These are phyloP conservation scores for Ceratorhiza oryzae-sativae DNA, from an alignment of 1,284 basidiomycete species.

Conservation along the genomic window DNA sequence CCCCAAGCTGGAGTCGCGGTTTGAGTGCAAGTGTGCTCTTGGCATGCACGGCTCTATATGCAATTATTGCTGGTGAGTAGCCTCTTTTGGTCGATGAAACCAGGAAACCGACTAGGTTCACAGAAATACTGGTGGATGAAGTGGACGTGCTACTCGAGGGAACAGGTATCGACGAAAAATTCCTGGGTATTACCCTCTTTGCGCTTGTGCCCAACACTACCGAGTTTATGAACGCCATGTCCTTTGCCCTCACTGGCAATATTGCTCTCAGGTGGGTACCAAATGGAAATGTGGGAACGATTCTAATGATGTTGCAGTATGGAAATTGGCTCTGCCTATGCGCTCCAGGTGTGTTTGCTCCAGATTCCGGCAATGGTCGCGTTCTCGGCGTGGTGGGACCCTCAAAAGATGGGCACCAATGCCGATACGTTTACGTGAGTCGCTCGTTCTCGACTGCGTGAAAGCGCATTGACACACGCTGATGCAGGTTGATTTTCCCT, in stretches of 20 bases:
- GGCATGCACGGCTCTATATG: conserved; percentile 91
- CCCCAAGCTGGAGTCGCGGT: conserved; percentile 90
- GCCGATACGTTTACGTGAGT: conserved; percentile 88
- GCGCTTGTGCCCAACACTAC: conserved; percentile 98
- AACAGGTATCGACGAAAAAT: conserved; percentile 97
- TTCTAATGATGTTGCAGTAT: conserved; percentile 64
- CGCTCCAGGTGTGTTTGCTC: conserved; percentile 95
- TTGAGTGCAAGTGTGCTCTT: conserved; percentile 88
- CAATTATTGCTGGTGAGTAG: conserved; percentile 86
- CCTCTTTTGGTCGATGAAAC: background rate
- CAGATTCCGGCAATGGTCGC: conserved; percentile 99
- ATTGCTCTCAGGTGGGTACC: conserved; percentile 86
- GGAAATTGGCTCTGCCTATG: conserved; percentile 99
- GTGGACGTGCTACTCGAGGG: conserved; percentile 94
- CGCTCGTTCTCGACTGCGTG: background rate
- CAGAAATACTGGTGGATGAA: conserved; percentile 93
- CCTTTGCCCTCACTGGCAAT: conserved; percentile 97
- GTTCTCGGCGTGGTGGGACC: conserved; percentile 93
- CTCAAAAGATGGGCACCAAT: conserved; percentile 79
- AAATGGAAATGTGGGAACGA: background rate
- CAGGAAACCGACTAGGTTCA: background rate
- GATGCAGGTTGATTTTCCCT: conserved; percentile 89
- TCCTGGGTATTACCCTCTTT: conserved; percentile 95
- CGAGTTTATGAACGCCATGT: conserved; percentile 99
- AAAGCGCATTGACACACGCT: background rate